Percentiles rank a stretch among this genome's conserved stretches.
These are phyloP conservation scores for Aspergillus novofumigatus DNA, from an alignment of 2,329 filamentous ascomycete genomes.

Conservation along the genomic window DNA sequence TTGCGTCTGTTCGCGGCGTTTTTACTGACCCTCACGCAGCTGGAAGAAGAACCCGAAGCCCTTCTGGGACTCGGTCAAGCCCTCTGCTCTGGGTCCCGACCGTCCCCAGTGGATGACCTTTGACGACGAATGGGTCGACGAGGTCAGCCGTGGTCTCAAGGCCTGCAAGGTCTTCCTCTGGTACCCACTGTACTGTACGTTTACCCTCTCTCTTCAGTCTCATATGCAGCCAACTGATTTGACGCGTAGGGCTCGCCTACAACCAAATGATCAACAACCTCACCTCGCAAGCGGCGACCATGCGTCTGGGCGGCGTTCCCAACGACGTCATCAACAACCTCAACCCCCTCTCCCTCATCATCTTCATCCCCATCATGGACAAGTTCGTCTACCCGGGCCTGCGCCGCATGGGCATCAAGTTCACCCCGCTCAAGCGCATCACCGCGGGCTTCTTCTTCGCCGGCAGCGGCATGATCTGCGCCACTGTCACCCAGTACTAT, in stretches of 20 bases:
- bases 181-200: slow-evolving; percentile 48
- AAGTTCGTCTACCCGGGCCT: slow-evolving; percentile 50
- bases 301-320: slow-evolving; percentile 50
- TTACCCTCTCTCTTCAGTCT: background rate
- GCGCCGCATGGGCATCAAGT: slow-evolving; percentile 44
- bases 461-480: slow-evolving; percentile 46
- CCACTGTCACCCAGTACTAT: slow-evolving; percentile 47
- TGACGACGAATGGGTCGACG: slow-evolving; percentile 78
- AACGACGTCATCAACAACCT: slow-evolving; percentile 55
- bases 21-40: slow-evolving; percentile 7
- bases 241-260: slow-evolving; percentile 41
- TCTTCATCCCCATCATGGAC: slow-evolving; percentile 54
- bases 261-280: slow-evolving; percentile 55
- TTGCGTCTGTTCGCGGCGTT: too few relatives aligned
- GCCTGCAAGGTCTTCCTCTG: slow-evolving; percentile 67
- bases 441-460: slow-evolving; percentile 48
- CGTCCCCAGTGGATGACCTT: slow-evolving; percentile 62
- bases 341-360: slow-evolving; percentile 51
- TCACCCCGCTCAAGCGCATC: slow-evolving; percentile 54
- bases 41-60: slow-evolving; percentile 13
- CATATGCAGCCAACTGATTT: too few relatives aligned
- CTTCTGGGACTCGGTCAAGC: slow-evolving; percentile 33
- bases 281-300: slow-evolving; percentile 53
- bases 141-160: slow-evolving; percentile 65
- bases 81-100: slow-evolving; percentile 17